A percentile compares a stretch with the other conserved stretches of the same genome.
Conservation (phyloP, 2,329 filamentous ascomycete species). For the Talaromyces rugulosus region DNA sequence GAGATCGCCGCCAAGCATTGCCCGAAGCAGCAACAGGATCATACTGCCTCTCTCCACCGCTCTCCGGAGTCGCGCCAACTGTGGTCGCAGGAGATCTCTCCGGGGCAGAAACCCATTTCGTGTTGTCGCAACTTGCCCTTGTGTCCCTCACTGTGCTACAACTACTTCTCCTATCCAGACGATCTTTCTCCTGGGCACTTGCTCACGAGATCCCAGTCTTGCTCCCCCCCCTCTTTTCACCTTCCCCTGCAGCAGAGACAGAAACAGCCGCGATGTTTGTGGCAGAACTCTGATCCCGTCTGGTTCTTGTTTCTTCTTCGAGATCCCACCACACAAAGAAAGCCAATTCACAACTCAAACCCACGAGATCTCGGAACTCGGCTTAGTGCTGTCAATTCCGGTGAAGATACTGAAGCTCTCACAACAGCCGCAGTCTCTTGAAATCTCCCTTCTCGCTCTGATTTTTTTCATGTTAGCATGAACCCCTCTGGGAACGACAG, state of each 20-base stretch:
- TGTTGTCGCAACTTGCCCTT: conserved; percentile 2
- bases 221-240: neutral
- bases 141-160: neutral
- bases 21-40: neutral
- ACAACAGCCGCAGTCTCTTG: neutral
- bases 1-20: neutral
- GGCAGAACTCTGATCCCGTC: conserved; percentile 20
- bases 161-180: neutral
- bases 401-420: neutral
- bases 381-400: neutral
- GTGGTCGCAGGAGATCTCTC: conserved; percentile 2
- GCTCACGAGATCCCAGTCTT: neutral
- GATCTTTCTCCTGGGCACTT: neutral
- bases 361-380: neutral
- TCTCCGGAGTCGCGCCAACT: conserved; percentile 11
- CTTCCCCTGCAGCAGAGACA: conserved; percentile 14
- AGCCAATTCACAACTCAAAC: neutral
- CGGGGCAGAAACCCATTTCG: neutral
- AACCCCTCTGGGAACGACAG: conserved; percentile 40
- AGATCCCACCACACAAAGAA: neutral
- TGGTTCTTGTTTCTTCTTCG: conserved; percentile 2
- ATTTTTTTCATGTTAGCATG: conserved; percentile 24
- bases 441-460: neutral
- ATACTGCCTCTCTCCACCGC: conserved; percentile 11
- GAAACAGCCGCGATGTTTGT: conserved; percentile 21